Base-by-base conservation (phyloP, 257 asterid genomes). In the Asclepias syriaca region DNA sequence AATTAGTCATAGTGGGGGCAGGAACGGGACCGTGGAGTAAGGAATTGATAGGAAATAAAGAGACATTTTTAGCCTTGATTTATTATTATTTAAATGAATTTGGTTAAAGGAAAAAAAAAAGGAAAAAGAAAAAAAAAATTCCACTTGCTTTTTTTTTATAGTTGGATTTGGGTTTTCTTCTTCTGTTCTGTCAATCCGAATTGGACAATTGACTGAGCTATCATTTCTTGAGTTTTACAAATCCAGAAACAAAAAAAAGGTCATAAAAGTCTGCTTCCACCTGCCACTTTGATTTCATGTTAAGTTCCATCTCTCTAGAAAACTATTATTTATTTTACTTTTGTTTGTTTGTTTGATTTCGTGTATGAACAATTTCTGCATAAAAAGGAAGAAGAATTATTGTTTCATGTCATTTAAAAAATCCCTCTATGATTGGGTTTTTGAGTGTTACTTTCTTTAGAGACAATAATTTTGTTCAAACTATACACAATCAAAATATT, bases 181-280 rank as follows among this genome's bases (percentile, higher is more conserved):
- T 34, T 58, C 5, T 34, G 34, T 53, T 19, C 50, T 69, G 50
- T 32, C 72, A 51, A 69, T 32, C n/a, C 50, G 32, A 32, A 15
- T 66, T 19, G 69, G 63, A 43, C 2, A 60, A 32, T 50, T 19
- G 63, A 54, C 16, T 16, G 50, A 18, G 58, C 5, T 68, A 16
- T 19, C 27, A 54, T 14, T 34, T 19, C 2, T 0, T 49, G 13
- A 69, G 54, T 22, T n/a, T 49, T 22, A 13, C 66, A 40, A 39
- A 55, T 0, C 3, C 3, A 6, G 34, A 29, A 29, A 29, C 0
- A 29, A 29, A 29, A 29, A 55, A 55, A n/a, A 37, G 48, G 65
- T 37, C 39, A 40, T 45, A 5, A 57, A 70, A 43, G 54, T 37
- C 68, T 63, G 59, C 51, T n/a, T 48, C 72, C 65, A 53, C 22